Conservation (phyloP, 352 stramenopile genomes). For the Phytophthora hibernalis region DNA sequence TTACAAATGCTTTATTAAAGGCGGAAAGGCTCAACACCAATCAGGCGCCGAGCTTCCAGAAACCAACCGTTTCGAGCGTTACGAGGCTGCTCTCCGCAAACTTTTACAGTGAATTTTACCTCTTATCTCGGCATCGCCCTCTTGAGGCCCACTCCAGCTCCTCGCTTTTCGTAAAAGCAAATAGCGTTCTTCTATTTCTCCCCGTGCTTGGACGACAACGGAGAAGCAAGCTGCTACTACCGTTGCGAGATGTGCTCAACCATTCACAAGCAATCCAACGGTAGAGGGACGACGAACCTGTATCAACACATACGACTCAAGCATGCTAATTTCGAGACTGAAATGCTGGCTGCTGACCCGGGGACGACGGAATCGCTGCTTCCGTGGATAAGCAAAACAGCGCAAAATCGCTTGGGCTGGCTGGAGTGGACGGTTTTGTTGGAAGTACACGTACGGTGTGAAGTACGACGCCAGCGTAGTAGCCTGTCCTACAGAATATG, state of each 20-base stretch:
- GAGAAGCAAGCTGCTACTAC: background rate
- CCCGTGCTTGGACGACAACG: background rate
- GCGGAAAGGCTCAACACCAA: background rate
- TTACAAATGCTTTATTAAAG: slow-evolving; percentile 11
- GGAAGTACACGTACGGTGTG: no score
- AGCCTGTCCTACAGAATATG: no score
- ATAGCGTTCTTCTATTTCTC: background rate
- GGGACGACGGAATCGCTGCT: slow-evolving; percentile 4
- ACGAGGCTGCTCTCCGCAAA: background rate
- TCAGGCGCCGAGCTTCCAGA: background rate
- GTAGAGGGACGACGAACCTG: slow-evolving; percentile 7
- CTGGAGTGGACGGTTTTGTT: slow-evolving; percentile 8
- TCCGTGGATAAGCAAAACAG: slow-evolving; percentile 14
- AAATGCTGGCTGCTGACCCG: slow-evolving; percentile 2
- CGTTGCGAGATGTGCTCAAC: background rate
- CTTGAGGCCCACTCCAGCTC: background rate
- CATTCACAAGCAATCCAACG: background rate
- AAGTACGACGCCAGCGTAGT: no score
- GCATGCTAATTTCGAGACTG: background rate
- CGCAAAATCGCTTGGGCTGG: slow-evolving; percentile 13
- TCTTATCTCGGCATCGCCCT: background rate
- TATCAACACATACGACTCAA: slow-evolving; percentile 5
- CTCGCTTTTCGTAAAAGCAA: background rate
- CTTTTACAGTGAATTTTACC: background rate
- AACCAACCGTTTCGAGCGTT: background rate